A percentile compares a stretch with the other conserved stretches of the same genome.
phyloP scores from a whole-genome alignment of 345 rosid species.

The Salix arbutifolia region DNA sequence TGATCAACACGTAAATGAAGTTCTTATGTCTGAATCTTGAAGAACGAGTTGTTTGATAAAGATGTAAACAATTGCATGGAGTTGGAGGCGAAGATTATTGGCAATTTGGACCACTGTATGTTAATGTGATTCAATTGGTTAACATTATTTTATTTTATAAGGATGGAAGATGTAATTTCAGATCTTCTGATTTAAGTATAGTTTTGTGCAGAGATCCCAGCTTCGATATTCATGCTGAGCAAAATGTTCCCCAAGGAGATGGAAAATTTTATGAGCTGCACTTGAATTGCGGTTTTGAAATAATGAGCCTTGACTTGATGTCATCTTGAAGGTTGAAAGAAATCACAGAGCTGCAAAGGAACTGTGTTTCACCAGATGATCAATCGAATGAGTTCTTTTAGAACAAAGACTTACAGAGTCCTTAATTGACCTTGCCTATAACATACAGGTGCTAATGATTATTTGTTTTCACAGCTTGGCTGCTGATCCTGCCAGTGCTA shows the following conservation, averaged over 20 bases:
- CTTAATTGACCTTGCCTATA: not conserved
- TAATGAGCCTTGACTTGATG: not conserved
- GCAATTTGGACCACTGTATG: conserved; percentile 3
- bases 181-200: not conserved
- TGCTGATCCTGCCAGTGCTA: not conserved
- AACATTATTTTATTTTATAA: not conserved
- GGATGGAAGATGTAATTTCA: not conserved
- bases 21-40: conserved; percentile 22
- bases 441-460: not conserved
- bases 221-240: not conserved
- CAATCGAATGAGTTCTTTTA: not conserved
- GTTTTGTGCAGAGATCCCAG: conserved; percentile 8
- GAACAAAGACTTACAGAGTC: not conserved
- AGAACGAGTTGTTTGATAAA: not conserved
- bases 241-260: not conserved
- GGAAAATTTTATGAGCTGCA: not conserved
- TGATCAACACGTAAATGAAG: conserved; percentile 30
- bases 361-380: not conserved
- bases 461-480: not conserved
- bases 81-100: conserved; percentile 6
- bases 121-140: not conserved
- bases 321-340: not conserved
- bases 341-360: not conserved
- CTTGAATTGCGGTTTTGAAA: not conserved
- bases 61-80: conserved; percentile 4